Evolutionary conservation across 257 asterid genomes (phyloP).

Genomic region (Ajuga chamaepitys): DNA sequence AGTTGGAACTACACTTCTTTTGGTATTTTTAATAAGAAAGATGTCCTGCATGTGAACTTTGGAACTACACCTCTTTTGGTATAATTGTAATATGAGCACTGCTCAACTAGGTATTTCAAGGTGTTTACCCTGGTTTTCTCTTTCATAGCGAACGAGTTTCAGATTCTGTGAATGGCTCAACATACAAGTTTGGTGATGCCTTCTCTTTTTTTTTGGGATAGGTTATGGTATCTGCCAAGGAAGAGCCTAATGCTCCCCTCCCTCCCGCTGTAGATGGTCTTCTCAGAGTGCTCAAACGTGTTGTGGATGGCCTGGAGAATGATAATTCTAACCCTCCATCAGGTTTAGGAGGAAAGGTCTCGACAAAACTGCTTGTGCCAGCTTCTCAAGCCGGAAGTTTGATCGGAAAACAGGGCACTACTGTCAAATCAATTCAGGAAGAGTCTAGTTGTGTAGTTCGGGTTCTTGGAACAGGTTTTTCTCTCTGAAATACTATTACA

Average conservation of each 20-base stretch:
- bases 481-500: constrained; percentile 13
- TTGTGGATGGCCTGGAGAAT: constrained; percentile 66
- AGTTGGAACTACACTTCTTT: background rate
- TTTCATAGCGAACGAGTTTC: background rate
- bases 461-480: constrained; percentile 71
- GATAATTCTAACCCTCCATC: constrained; percentile 53
- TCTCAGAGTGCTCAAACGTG: constrained; percentile 74
- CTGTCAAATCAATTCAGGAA: constrained; percentile 55
- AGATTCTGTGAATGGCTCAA: background rate
- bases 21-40: background rate
- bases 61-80: background rate
- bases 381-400: constrained; percentile 18
- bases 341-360: constrained; percentile 23
- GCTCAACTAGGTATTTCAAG: background rate
- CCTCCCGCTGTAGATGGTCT: constrained; percentile 96
- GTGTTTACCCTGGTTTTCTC: background rate
- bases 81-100: background rate
- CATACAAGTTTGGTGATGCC: constrained; percentile 14
- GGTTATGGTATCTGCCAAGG: constrained; percentile 95
- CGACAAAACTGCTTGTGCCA: constrained; percentile 18
- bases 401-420: constrained; percentile 20
- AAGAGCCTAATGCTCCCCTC: constrained; percentile 71
- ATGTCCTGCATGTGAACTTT: background rate
- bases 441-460: constrained; percentile 75
- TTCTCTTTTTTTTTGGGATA: constrained; percentile 19